Evolutionary conservation across 148 eudicot species (phyloP).

Genomic region (Camellia japonica): DNA sequence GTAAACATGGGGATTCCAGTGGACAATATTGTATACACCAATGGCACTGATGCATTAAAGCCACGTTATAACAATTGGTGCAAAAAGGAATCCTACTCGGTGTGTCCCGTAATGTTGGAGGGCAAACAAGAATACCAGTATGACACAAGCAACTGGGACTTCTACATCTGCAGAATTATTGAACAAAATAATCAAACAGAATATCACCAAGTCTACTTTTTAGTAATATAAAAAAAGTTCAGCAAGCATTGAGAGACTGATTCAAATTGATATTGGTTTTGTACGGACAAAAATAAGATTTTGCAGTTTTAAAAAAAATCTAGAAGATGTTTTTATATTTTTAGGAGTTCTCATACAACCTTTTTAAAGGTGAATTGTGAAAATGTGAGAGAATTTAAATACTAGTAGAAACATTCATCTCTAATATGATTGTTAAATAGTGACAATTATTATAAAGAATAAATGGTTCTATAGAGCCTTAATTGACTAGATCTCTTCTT

Average conservation of each 20-base stretch:
- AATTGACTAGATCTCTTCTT: no score
- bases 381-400: no score
- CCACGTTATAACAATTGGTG: conserved; percentile 86
- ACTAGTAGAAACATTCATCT: no score
- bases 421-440: no score
- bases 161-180: conserved; percentile 67
- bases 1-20: conserved; percentile 85
- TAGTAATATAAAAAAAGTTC: background rate
- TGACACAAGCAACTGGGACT: conserved; percentile 79
- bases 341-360: no score
- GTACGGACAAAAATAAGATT: background rate
- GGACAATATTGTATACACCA: conserved; percentile 80
- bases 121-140: conserved; percentile 73
- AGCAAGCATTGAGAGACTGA: background rate
- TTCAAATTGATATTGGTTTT: background rate
- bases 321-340: background rate
- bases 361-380: no score
- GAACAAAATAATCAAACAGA: background rate
- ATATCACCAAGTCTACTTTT: background rate
- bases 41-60: conserved; percentile 86
- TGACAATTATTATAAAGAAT: no score
- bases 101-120: conserved; percentile 95
- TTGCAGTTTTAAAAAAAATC: background rate
- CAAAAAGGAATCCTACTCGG: conserved; percentile 84
- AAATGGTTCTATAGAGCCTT: no score